A percentile compares a stretch with the other conserved stretches of the same genome.
These are phyloP conservation scores for Tricladium varicosporioides DNA, from an alignment of 2,329 filamentous ascomycete species.

Conservation along the genomic window DNA sequence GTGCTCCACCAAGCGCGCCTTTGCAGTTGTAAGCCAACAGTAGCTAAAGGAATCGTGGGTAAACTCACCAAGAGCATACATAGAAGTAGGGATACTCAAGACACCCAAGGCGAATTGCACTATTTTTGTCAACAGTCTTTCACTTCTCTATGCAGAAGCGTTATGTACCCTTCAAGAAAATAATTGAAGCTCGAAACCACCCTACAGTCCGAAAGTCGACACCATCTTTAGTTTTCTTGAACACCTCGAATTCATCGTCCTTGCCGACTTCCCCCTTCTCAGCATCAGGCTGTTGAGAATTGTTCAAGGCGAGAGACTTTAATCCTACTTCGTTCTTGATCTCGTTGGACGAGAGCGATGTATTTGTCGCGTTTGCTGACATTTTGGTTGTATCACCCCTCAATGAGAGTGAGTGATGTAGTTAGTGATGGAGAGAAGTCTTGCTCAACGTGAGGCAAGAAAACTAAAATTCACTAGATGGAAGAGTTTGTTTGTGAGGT, in stretches of 20 bases:
- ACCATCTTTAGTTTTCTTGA: slow-evolving; percentile 39
- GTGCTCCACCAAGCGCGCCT: slow-evolving; percentile 40
- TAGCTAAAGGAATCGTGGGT: neutral
- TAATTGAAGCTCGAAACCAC: slow-evolving; percentile 45
- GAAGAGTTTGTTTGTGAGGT: too few relatives aligned
- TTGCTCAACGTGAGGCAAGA: too few relatives aligned
- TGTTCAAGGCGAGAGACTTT: neutral
- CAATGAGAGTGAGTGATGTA: too few relatives aligned
- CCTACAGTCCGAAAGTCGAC: slow-evolving; percentile 48
- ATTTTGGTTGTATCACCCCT: too few relatives aligned
- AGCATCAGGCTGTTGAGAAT: slow-evolving; percentile 43
- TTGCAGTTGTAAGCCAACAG: neutral
- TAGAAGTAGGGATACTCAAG: slow-evolving; percentile 40
- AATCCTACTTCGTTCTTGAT: neutral
- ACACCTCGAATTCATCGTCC: slow-evolving; percentile 36
- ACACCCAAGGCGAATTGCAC: slow-evolving; percentile 40
- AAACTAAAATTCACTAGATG: too few relatives aligned
- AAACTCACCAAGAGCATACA: slow-evolving; percentile 35
- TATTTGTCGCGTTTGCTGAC: too few relatives aligned
- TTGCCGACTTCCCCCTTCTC: slow-evolving; percentile 50
- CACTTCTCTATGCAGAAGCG: neutral
- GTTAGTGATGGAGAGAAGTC: too few relatives aligned
- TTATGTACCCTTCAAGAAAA: slow-evolving; percentile 40
- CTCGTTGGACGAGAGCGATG: too few relatives aligned
- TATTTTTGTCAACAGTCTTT: neutral